phyloP scores from a whole-genome alignment of 169 alveolate genomes.

The Cyclospora cayetanensis region DNA sequence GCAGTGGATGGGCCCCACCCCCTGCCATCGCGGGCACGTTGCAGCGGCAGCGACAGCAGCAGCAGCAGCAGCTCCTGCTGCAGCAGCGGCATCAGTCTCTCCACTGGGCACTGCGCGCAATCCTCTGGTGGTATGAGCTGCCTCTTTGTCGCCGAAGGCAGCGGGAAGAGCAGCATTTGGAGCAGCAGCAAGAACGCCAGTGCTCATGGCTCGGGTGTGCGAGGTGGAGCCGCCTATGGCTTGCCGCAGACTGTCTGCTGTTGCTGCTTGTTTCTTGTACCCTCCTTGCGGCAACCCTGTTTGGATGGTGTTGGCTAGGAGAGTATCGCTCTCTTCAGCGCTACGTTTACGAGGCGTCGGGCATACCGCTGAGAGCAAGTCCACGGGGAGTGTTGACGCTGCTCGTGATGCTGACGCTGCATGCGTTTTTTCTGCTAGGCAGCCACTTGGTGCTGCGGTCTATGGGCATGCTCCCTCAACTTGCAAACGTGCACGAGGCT shows the following conservation, averaged over 20 bases:
- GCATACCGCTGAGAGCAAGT: not conserved
- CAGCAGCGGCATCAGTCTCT: not conserved
- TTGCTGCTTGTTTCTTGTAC: not conserved
- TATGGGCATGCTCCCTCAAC: not conserved
- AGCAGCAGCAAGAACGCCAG: conserved; percentile 23
- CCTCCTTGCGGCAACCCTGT: not conserved
- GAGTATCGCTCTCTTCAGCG: not conserved
- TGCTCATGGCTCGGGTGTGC: not conserved
- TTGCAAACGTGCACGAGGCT: not conserved
- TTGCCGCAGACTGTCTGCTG: not conserved
- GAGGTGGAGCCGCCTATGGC: not conserved
- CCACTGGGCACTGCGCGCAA: not conserved
- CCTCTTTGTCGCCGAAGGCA: not conserved
- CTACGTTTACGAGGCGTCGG: not conserved
- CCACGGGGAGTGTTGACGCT: not conserved
- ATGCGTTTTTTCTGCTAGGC: not conserved
- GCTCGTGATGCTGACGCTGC: not conserved
- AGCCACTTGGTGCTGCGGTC: not conserved
- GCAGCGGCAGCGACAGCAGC: too few species aligned
- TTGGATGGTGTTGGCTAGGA: not conserved
- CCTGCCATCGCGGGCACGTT: not conserved
- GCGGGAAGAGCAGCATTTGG: not conserved
- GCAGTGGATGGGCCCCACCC: conserved; percentile 20
- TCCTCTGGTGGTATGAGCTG: conserved; percentile 41
- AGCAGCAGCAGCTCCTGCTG: conserved; percentile 27